A percentile compares a stretch with the other conserved stretches of the same genome.
These are phyloP conservation scores for Rhizoclosmatium globosum DNA, from an alignment of 192 early-diverging fungal genomes.

Conservation along the genomic window DNA sequence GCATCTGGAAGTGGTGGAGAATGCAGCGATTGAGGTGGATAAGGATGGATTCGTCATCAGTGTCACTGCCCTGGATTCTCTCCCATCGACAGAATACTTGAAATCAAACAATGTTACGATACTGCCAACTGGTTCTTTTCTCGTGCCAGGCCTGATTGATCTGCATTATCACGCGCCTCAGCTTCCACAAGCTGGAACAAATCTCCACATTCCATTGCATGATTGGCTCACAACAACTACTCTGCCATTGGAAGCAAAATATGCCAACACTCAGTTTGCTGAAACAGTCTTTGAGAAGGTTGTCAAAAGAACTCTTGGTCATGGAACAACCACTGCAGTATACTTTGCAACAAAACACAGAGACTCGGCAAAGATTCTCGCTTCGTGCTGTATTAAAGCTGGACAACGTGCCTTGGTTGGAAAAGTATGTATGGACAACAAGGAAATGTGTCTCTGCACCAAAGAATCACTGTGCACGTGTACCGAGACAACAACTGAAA, in stretches of 20 bases:
- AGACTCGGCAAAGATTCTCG: conserved; percentile 74
- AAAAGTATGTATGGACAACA: conserved; percentile 93
- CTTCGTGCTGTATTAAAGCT: conserved; percentile 65
- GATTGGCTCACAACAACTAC: conserved; percentile 88
- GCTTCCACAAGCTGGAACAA: conserved; percentile 88
- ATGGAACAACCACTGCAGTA: conserved; percentile 89
- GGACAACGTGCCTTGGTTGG: conserved; percentile 95
- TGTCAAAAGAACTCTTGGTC: conserved; percentile 70
- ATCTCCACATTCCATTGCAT: conserved; percentile 86
- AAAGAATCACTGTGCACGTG: conserved; percentile 70
- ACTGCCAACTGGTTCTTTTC: not conserved
- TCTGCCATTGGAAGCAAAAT: conserved; percentile 83
- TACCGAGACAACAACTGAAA: conserved; percentile 75
- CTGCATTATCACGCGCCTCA: conserved; percentile 97
- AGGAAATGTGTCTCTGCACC: not conserved
- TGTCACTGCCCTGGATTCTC: not conserved
- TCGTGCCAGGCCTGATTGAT: conserved; percentile 88
- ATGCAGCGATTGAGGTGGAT: not conserved
- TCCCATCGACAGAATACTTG: not conserved
- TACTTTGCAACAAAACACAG: conserved; percentile 93
- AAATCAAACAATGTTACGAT: not conserved
- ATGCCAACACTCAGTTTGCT: conserved; percentile 72
- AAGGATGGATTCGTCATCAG: not conserved
- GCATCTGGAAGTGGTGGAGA: not conserved
- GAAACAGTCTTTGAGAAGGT: conserved; percentile 70